Conservation (phyloP, 208 protist genomes). For the Leishmania martiniquensis region DNA sequence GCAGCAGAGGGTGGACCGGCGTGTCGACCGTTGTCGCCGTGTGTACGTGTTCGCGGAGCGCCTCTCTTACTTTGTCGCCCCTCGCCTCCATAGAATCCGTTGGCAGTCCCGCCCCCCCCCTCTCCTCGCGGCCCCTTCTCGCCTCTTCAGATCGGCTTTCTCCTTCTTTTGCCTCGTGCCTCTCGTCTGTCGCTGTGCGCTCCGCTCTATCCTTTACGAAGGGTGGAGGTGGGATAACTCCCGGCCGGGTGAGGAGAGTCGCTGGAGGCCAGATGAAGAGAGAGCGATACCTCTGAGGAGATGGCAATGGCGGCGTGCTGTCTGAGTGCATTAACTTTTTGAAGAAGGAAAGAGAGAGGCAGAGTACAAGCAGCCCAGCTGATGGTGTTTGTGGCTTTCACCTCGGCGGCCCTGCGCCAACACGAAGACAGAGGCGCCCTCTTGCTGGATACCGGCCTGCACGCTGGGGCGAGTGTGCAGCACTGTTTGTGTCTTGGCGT, state of each 20-base stretch:
- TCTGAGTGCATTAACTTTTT: not conserved
- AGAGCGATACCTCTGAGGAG: not conserved
- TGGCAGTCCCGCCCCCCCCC: not conserved
- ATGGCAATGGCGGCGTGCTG: not conserved
- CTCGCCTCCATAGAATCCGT: not conserved
- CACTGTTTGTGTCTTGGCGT: not conserved
- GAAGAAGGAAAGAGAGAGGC: not conserved
- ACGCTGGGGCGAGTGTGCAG: not conserved
- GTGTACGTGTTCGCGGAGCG: not conserved
- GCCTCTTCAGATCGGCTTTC: too few species aligned
- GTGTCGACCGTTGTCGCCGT: too few species aligned
- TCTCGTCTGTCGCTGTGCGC: not conserved
- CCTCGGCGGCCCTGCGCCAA: not conserved
- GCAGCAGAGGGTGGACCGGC: too few species aligned
- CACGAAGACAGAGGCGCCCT: not conserved
- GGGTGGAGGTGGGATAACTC: too few species aligned
- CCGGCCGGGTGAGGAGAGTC: too few species aligned
- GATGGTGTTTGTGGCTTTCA: not conserved
- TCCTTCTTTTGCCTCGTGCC: too few species aligned
- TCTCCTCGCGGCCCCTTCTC: not conserved
- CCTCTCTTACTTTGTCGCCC: not conserved
- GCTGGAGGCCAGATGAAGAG: not conserved
- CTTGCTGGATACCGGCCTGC: not conserved
- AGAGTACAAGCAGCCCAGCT: not conserved
- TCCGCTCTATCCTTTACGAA: too few species aligned